Base-by-base conservation (phyloP, 805 yeast genomes). In the Candida oleophila region DNA sequence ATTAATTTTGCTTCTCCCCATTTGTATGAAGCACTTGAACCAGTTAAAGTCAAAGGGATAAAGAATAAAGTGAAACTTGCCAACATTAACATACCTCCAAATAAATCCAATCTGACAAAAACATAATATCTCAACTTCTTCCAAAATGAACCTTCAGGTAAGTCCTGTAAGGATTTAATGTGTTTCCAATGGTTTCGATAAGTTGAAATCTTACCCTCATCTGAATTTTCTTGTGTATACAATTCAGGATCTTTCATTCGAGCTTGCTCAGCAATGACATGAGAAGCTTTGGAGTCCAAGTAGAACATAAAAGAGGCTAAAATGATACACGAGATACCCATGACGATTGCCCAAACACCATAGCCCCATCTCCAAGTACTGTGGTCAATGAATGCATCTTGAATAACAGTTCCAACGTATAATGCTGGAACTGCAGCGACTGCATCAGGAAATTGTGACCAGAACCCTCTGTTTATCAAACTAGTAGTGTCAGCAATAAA, bases 401-500 rank as follows among this genome's bases (percentile, higher is more conserved):
- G 61, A 30, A 60, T 60, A 22, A 52, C 43, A 19, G 67, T 55
- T 19, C 68, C 71, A 12, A 61, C 53, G 53, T 57, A 66, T 3
- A 65, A 60, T n/a, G 71, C 58, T 40, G 61, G 56, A 42, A 67
- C 64, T 4, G 62, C 55, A n/a, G 62, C 54, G 14, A 60, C 30
- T 22, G 65, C 60, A 34, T 70, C 56, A 8, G 71, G 63, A 14
- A 73, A 43, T 22, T 66, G 67, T 15, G 64, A 49, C 46, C 64
- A 53, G 7, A 72, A 51, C 11, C 72, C 73, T 50, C 76, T 62
- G 55, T 69, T 60, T 41, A 69, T 61, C 54, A 73, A 55, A 15
- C 66, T 61, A 18, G 76, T 67, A 30, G 71, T 60, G 50, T 73
- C 76, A 32, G 71, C 71, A 22, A 62, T 47, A 16, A 65, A 57